Conservation (phyloP, 139 green algal species). For the Chlamydomonas applanata region DNA sequence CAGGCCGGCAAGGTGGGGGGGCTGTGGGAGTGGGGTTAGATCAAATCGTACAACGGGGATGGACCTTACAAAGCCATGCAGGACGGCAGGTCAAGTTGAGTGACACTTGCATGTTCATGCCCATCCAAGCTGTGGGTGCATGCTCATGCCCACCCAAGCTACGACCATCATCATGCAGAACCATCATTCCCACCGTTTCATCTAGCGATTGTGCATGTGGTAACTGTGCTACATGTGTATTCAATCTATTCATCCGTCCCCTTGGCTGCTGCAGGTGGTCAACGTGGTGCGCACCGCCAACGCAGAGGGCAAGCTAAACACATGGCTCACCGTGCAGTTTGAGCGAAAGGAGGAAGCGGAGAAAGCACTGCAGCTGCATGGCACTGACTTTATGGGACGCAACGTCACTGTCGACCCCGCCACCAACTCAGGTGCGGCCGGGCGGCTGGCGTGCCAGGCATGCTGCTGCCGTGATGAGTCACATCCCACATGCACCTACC, state of each 20-base stretch:
- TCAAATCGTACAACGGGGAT: too few species aligned
- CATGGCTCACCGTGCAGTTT: constrained; percentile 70
- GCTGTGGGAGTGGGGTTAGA: neutral
- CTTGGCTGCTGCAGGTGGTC: constrained; percentile 27
- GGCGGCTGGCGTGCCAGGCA: too few species aligned
- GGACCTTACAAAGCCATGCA: too few species aligned
- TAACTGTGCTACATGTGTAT: too few species aligned
- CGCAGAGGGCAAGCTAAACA: constrained; percentile 48
- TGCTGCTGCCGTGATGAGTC: too few species aligned
- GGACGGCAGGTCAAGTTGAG: neutral
- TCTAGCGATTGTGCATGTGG: too few species aligned
- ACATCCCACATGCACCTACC: too few species aligned
- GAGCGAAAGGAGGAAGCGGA: constrained; percentile 44
- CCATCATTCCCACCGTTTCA: too few species aligned
- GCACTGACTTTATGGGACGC: constrained; percentile 55
- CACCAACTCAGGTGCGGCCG: constrained; percentile 12
- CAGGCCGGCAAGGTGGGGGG: constrained; percentile 52
- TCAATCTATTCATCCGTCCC: too few species aligned
- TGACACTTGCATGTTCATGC: neutral
- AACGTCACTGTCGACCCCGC: constrained; percentile 52
- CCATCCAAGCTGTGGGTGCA: neutral
- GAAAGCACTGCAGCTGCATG: constrained; percentile 54
- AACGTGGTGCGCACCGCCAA: constrained; percentile 52
- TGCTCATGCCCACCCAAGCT: too few species aligned
- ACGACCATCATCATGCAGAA: too few species aligned